These are phyloP conservation scores for Populus hybrid DNA, from an alignment of 441 rosid species.

Conservation along the genomic window DNA sequence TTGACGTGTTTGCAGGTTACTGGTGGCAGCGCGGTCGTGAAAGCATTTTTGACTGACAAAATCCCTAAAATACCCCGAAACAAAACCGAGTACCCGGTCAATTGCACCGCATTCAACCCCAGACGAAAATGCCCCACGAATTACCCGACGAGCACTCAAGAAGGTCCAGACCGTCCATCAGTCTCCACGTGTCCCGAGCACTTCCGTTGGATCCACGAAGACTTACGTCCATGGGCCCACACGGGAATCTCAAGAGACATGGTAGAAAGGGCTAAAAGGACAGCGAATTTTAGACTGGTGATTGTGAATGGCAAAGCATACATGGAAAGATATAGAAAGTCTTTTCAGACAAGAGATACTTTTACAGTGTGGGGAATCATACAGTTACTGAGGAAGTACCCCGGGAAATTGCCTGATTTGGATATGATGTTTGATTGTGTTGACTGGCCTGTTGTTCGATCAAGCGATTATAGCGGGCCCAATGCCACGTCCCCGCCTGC, in stretches of 20 bases:
- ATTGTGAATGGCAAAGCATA: constrained; percentile 51
- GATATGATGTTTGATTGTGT: constrained; percentile 71
- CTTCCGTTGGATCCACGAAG: constrained; percentile 83
- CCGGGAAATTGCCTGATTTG: constrained; percentile 56
- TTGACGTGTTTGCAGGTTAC: constrained; percentile 18
- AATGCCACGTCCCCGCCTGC: constrained; percentile 46
- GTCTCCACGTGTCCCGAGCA: constrained; percentile 50
- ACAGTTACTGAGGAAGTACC: constrained; percentile 57
- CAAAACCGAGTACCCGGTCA: constrained; percentile 32
- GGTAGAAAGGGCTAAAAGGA: constrained; percentile 42
- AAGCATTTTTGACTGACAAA: neutral
- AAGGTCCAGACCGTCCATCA: constrained; percentile 18
- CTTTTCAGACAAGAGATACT: constrained; percentile 58
- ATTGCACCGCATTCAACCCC: constrained; percentile 35
- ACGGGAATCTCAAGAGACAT: constrained; percentile 52
- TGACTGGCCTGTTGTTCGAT: constrained; percentile 56
- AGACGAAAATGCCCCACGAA: constrained; percentile 37
- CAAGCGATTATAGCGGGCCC: constrained; percentile 27
- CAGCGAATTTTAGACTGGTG: constrained; percentile 54
- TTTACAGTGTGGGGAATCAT: constrained; percentile 70
- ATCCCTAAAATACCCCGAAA: constrained; percentile 16
- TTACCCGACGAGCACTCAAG: constrained; percentile 22
- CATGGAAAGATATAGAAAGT: constrained; percentile 33
- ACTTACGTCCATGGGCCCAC: constrained; percentile 58
- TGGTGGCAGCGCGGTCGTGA: constrained; percentile 9